These are phyloP conservation scores for Ganoderma resinaceum DNA, from an alignment of 1,284 basidiomycete genomes.

Conservation along the genomic window DNA sequence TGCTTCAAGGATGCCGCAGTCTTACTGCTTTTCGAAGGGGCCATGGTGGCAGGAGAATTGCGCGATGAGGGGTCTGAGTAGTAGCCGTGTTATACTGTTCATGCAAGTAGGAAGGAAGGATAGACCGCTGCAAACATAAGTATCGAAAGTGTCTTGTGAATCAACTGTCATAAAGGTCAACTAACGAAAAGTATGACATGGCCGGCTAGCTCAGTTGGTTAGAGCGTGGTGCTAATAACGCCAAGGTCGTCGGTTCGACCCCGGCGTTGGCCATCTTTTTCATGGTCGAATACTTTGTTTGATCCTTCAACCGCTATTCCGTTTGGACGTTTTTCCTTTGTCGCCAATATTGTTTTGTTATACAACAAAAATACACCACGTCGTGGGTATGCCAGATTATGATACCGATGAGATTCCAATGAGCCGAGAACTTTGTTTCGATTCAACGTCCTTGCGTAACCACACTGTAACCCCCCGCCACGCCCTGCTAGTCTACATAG, in stretches of 20 bases:
- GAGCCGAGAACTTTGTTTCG: neutral
- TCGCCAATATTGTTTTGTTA: too few relatives aligned
- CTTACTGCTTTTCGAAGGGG: conserved; percentile 13
- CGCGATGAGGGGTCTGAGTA: neutral
- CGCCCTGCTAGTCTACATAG: neutral
- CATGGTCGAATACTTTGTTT: neutral
- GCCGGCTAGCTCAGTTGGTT: conserved; percentile 26
- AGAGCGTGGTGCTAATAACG: conserved; percentile 28
- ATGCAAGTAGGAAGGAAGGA: too few relatives aligned
- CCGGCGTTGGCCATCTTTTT: conserved; percentile 23
- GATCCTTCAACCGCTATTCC: too few relatives aligned
- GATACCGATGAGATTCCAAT: neutral
- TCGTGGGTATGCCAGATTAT: too few relatives aligned
- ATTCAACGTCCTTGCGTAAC: neutral
- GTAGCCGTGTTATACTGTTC: neutral
- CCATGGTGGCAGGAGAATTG: neutral
- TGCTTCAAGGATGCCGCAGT: conserved; percentile 21
- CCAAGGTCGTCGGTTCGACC: conserved; percentile 26
- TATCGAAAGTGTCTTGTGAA: too few relatives aligned
- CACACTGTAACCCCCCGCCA: neutral
- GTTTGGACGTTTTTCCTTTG: too few relatives aligned
- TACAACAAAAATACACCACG: too few relatives aligned
- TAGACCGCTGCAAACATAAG: too few relatives aligned
- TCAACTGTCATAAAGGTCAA: too few relatives aligned
- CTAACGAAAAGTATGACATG: too few relatives aligned